Evolutionary conservation across 2,329 filamentous ascomycete species (phyloP).

Genomic region (Fusarium verrucosum): DNA sequence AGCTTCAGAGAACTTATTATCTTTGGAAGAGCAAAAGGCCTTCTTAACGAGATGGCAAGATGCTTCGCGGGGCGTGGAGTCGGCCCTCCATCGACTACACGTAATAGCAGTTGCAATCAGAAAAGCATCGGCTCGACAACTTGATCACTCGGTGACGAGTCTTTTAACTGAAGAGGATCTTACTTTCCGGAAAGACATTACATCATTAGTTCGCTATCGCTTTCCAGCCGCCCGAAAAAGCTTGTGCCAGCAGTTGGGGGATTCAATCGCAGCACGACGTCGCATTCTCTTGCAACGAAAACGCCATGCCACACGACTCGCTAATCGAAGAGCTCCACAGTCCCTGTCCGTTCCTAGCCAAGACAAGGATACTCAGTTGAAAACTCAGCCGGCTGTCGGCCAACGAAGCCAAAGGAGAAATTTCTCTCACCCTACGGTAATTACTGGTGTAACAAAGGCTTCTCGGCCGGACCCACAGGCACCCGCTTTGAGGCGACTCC

Average conservation of each 20-base stretch:
- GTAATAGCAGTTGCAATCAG: neutral
- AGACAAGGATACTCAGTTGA: neutral
- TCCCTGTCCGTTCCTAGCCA: neutral
- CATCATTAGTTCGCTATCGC: neutral
- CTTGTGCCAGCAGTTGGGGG: neutral
- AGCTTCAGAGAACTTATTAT: neutral
- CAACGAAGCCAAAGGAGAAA: neutral
- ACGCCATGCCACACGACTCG: no score
- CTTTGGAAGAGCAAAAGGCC: no score
- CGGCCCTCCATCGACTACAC: neutral
- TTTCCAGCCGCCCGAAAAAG: neutral
- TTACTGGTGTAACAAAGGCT: neutral
- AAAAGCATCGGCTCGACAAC: neutral
- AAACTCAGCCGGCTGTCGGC: neutral
- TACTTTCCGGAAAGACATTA: neutral
- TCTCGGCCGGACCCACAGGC: neutral
- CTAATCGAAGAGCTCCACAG: neutral
- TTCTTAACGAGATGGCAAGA: no score
- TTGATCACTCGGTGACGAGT: neutral
- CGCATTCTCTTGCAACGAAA: neutral
- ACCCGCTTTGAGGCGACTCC: neutral
- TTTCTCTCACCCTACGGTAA: neutral
- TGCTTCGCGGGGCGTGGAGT: neutral
- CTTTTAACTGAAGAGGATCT: neutral
- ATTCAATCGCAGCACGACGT: neutral